These are phyloP conservation scores for Termitomyces sp. DNA, from an alignment of 768 basidiomycete genomes.

Conservation along the genomic window DNA sequence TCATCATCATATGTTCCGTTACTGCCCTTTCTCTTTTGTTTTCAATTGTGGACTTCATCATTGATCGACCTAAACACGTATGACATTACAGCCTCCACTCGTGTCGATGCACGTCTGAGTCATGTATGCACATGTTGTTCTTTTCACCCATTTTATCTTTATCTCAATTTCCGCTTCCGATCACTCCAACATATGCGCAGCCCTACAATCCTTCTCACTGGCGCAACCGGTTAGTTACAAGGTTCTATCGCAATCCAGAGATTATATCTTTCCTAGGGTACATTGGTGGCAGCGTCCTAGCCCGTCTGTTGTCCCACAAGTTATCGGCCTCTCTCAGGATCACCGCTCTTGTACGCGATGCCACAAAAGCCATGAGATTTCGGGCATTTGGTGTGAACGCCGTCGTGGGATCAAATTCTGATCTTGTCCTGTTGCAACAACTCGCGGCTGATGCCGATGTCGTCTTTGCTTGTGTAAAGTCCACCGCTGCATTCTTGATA, in stretches of 20 bases:
- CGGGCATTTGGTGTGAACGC: constrained; percentile 28
- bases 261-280: constrained; percentile 32
- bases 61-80: too few relatives aligned
- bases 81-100: too few relatives aligned
- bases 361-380: constrained; percentile 30
- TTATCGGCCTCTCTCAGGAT: constrained; percentile 34
- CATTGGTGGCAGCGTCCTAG: constrained; percentile 49
- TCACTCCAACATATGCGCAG: constrained; percentile 1
- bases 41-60: neutral
- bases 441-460: constrained; percentile 39
- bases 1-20: neutral
- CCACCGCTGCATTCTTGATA: neutral
- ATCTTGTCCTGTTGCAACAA: constrained; percentile 30
- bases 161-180: neutral
- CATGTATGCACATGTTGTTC: too few relatives aligned
- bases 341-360: constrained; percentile 39
- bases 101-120: too few relatives aligned
- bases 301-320: constrained; percentile 39
- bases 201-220: constrained; percentile 29
- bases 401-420: constrained; percentile 33
- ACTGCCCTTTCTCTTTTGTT: neutral
- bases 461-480: constrained; percentile 34
- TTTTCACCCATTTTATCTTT: neutral
- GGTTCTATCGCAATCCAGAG: neutral
- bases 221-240: constrained; percentile 35